Evolutionary conservation across 257 asterid genomes (phyloP).

Genomic region (Cordia subcordata): DNA sequence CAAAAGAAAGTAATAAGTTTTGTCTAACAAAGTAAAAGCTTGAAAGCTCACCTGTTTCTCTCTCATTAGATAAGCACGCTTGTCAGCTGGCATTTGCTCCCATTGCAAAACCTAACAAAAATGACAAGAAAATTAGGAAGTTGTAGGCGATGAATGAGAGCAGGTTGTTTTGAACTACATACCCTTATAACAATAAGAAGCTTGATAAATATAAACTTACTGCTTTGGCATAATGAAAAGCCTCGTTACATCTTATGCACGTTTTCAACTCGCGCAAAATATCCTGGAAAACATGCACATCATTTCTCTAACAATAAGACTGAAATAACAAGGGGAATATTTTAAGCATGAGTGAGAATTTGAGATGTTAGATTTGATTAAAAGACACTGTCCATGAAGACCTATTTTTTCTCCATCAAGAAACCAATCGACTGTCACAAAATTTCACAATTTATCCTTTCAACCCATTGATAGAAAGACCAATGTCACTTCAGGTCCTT

Average conservation of each 20-base stretch:
- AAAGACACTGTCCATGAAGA: too few species aligned
- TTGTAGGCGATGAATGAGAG: background rate
- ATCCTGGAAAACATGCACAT: conserved; percentile 45
- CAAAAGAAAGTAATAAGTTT: background rate
- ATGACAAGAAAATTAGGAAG: background rate
- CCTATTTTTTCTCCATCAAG: too few species aligned
- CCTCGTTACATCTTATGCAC: conserved; percentile 62
- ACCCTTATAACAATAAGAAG: too few species aligned
- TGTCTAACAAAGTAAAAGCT: too few species aligned
- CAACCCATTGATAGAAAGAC: too few species aligned
- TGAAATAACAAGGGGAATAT: too few species aligned
- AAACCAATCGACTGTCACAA: too few species aligned
- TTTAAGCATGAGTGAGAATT: background rate
- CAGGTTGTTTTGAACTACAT: background rate
- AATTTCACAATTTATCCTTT: too few species aligned
- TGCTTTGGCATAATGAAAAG: conserved; percentile 67
- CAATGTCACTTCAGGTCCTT: too few species aligned
- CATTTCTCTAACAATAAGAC: background rate
- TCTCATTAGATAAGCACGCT: conserved; percentile 83
- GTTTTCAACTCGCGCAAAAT: conserved; percentile 71
- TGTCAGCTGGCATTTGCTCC: conserved; percentile 87
- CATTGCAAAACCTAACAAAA: conserved; percentile 59
- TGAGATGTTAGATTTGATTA: too few species aligned
- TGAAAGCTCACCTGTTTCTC: conserved; percentile 66
- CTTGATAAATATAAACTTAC: conserved; percentile 40